Percentiles rank a stretch among this genome's conserved stretches.
These are phyloP conservation scores for Tubosaeta sp. DNA, from an alignment of 768 basidiomycete species.

Conservation along the genomic window DNA sequence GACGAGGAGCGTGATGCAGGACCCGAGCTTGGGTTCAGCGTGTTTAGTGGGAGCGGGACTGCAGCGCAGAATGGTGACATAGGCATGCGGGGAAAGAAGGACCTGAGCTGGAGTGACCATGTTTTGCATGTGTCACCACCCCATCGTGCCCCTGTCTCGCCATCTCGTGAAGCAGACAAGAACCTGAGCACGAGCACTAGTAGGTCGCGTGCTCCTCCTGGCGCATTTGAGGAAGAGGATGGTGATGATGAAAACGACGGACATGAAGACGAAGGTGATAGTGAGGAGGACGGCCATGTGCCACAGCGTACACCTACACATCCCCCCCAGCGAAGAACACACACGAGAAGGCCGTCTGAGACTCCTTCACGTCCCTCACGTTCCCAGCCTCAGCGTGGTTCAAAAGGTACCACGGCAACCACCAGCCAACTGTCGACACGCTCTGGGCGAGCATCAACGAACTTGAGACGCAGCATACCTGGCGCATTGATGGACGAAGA, in stretches of 20 bases:
- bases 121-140: conserved; percentile 7
- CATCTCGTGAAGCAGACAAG: conserved; percentile 9
- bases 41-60: conserved; percentile 13
- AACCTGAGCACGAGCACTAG: conserved; percentile 10
- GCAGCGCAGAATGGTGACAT: not conserved
- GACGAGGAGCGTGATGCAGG: conserved; percentile 1
- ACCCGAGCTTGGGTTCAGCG: conserved; percentile 17
- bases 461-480: conserved; percentile 35
- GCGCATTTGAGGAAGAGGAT: conserved; percentile 44
- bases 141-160: conserved; percentile 4
- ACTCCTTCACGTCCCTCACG: conserved; percentile 12
- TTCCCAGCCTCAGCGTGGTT: conserved; percentile 9
- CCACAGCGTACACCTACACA: conserved; percentile 5
- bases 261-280: conserved; percentile 21
- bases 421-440: not conserved
- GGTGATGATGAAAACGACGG: conserved; percentile 25
- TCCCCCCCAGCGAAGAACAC: conserved; percentile 13
- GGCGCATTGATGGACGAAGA: conserved; percentile 42
- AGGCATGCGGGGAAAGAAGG: not conserved
- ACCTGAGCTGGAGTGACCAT: not conserved
- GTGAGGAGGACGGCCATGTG: conserved; percentile 9
- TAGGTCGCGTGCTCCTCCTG: conserved; percentile 37
- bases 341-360: conserved; percentile 5
- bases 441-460: conserved; percentile 5
- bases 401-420: conserved; percentile 1